Base-by-base conservation (phyloP, 495 filamentous ascomycete species). In the Terfezia claveryi region DNA sequence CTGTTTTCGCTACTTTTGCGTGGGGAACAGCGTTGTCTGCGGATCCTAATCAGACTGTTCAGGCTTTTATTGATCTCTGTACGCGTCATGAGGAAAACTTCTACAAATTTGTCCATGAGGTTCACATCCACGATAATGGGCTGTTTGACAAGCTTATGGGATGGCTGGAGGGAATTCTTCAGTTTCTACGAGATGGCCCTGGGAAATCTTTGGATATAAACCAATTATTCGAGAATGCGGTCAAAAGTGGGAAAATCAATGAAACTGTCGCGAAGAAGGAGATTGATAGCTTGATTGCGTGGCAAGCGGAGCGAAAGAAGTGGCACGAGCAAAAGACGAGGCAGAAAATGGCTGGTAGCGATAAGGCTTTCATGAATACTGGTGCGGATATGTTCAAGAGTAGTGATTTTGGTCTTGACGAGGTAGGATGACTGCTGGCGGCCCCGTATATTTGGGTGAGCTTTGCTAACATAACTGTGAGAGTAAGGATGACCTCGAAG, bases 41-140 rank as follows among this genome's bases (percentile, higher is more conserved):
- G 0, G 91, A 98, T 64, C 91, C 91, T 12, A 98, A 98, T 69
- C 87, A 94, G 69, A 98, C 91, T 0, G 91, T 98, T n/a, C 91
- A 98, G 67, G 76, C 85, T 38, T 98, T 98, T 66, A 98, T 96
- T 66, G 92, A 98, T 66, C 77, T 98, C 46, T 98, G 91, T 67
- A 83, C 85, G 56, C 79, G 91, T 14, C 91, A 98, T 66, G 82
- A 98, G 69, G 78, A 85, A 64, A 88, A 92, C 71, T 93, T 98
- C 66, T 98, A 98, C 74, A 95, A 94, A 64, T 98, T 98, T 64
- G 80, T 98, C 3, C 91, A 98, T 63, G 92, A 98, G 68, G 91
- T 96, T 0, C 91, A 98, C 66, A 78, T 83, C n/a, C 91, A 98
- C 66, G 91, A 98, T 66, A 88, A 98, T 61, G 91, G 91, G 6